Conservation (phyloP, 225 moss, liverwort and hornwort genomes). For the Marchantia polymorpha region DNA sequence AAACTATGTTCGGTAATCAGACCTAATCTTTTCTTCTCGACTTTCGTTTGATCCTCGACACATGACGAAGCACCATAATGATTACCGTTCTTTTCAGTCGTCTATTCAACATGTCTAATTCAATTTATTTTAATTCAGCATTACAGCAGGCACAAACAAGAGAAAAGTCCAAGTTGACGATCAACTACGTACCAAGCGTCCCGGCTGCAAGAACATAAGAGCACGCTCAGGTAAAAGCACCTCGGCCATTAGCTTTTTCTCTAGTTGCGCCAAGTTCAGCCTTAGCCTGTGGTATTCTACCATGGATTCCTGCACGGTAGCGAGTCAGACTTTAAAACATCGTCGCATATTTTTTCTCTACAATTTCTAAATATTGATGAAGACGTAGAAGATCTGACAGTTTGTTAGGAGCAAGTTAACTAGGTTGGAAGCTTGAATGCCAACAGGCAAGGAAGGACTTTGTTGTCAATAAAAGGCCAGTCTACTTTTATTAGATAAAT, state of each 20-base stretch:
- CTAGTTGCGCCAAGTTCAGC: slow-evolving; percentile 69
- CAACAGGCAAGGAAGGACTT: not conserved
- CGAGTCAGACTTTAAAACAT: not conserved
- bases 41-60: not conserved
- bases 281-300: slow-evolving; percentile 82
- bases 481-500: too few species aligned
- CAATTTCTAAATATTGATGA: not conserved
- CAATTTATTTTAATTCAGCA: too few species aligned
- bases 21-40: not conserved
- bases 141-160: not conserved
- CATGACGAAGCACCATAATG: not conserved
- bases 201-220: slow-evolving; percentile 83
- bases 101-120: too few species aligned
- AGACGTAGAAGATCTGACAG: too few species aligned
- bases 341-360: not conserved
- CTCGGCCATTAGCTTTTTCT: slow-evolving; percentile 95
- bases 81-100: too few species aligned
- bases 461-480: too few species aligned
- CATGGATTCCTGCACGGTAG: slow-evolving; percentile 55
- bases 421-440: not conserved
- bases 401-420: not conserved
- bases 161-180: not conserved
- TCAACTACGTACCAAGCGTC: slow-evolving; percentile 68
- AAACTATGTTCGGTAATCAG: slow-evolving; percentile 6
- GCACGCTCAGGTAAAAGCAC: slow-evolving; percentile 82